phyloP scores from a whole-genome alignment of 2,329 filamentous ascomycete genomes.

The Ascochyta fabae region DNA sequence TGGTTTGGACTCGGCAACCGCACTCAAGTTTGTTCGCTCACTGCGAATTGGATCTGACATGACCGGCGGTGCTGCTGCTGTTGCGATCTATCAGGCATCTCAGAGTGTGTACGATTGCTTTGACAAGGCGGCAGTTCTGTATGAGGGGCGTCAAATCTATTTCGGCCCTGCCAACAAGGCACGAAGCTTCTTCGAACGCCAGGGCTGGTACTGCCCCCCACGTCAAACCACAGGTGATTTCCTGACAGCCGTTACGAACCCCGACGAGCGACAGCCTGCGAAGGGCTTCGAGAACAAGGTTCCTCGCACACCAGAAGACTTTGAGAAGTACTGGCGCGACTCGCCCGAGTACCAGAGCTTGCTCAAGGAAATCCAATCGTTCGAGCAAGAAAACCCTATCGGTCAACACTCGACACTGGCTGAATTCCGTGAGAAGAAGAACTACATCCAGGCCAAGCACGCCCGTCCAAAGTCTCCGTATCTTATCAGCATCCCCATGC shows the following conservation, averaged over 20 bases:
- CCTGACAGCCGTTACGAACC: slow-evolving; percentile 71
- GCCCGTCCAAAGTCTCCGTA: slow-evolving; percentile 63
- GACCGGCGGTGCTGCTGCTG: slow-evolving; percentile 57
- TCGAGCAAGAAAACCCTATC: slow-evolving; percentile 57
- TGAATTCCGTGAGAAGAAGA: slow-evolving; percentile 55
- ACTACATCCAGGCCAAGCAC: slow-evolving; percentile 60
- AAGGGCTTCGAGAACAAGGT: slow-evolving; percentile 53
- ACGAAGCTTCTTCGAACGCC: slow-evolving; percentile 69
- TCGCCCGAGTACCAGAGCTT: slow-evolving; percentile 53
- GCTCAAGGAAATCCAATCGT: slow-evolving; percentile 57
- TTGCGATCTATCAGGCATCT: slow-evolving; percentile 64
- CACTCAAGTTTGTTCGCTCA: slow-evolving; percentile 62
- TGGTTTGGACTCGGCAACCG: slow-evolving; percentile 55
- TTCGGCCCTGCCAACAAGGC: slow-evolving; percentile 69
- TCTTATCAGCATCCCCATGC: slow-evolving; percentile 61
- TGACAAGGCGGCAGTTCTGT: slow-evolving; percentile 76
- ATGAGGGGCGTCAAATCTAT: slow-evolving; percentile 79
- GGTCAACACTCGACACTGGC: slow-evolving; percentile 46
- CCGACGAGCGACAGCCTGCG: slow-evolving; percentile 52
- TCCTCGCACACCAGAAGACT: slow-evolving; percentile 57
- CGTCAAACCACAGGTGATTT: slow-evolving; percentile 78
- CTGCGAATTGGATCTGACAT: slow-evolving; percentile 60
- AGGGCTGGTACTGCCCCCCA: slow-evolving; percentile 71
- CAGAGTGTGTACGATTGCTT: slow-evolving; percentile 66
- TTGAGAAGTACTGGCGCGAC: slow-evolving; percentile 60